Percentiles rank a stretch among this genome's conserved stretches.
Conservation (phyloP, 345 rosid genomes). For the Dimocarpus longan region DNA sequence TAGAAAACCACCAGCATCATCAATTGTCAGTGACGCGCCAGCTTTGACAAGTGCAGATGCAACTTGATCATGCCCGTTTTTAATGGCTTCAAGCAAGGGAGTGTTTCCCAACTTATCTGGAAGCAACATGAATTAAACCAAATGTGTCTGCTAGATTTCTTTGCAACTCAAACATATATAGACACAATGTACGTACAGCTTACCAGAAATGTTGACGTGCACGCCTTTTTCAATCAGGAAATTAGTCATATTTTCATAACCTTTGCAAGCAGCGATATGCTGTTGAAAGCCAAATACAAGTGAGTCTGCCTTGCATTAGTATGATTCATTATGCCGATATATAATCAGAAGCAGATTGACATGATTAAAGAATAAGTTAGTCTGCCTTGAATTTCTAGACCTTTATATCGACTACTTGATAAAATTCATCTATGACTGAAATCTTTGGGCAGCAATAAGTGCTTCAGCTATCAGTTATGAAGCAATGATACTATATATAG, state of each 20-base stretch:
- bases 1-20: slow-evolving; percentile 69
- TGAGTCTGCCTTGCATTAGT: background rate
- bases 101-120: slow-evolving; percentile 72
- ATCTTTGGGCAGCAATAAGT: background rate
- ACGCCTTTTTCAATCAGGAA: slow-evolving; percentile 68
- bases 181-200: background rate
- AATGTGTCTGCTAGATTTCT: background rate
- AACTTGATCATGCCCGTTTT: slow-evolving; percentile 63
- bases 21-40: slow-evolving; percentile 60
- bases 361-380: background rate
- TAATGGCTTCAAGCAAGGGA: slow-evolving; percentile 81
- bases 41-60: slow-evolving; percentile 57
- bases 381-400: background rate
- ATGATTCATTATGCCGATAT: too few species aligned
- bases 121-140: background rate
- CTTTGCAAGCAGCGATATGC: slow-evolving; percentile 84
- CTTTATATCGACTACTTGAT: background rate
- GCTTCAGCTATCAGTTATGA: too few species aligned
- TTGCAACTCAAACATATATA: background rate
- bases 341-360: too few species aligned
- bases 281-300: slow-evolving; percentile 26
- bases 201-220: slow-evolving; percentile 52
- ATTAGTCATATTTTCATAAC: slow-evolving; percentile 58
- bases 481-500: background rate
- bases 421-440: background rate